Evolutionary conservation across 176 grass and related monocot species (phyloP).

Genomic region (Hordeum marinum): DNA sequence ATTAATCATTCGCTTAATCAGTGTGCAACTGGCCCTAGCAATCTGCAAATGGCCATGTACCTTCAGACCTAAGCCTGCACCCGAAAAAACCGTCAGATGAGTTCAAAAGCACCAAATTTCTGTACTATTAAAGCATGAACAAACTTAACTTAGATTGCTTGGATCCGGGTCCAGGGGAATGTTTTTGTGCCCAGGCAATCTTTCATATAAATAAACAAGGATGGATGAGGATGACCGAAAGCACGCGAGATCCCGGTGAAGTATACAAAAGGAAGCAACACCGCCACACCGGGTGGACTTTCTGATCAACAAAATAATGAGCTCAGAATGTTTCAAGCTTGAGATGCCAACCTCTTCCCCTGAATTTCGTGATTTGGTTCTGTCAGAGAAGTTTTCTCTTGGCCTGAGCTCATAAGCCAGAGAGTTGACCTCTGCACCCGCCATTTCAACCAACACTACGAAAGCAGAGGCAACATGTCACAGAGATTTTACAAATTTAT

Average conservation of each 20-base stretch:
- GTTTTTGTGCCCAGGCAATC: not conserved
- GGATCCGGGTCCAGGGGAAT: not conserved
- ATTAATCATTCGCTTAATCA: not conserved
- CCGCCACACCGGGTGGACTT: not conserved
- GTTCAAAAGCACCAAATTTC: not conserved
- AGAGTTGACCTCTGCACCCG: not conserved
- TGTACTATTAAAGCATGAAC: not conserved
- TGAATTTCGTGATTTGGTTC: not conserved
- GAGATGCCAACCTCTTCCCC: not conserved
- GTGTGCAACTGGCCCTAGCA: not conserved
- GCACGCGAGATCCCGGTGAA: not conserved
- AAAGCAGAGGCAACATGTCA: not conserved
- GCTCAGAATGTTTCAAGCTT: not conserved
- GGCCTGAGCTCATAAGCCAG: not conserved
- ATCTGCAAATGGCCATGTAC: not conserved
- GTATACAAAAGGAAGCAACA: not conserved
- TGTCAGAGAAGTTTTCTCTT: not conserved
- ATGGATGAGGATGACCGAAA: constrained; percentile 2
- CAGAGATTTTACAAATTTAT: not conserved
- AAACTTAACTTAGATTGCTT: not conserved
- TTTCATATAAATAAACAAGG: not conserved
- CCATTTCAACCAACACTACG: constrained; percentile 10
- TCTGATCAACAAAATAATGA: not conserved
- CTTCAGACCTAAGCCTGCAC: not conserved
- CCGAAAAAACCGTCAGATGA: not conserved